Conservation (phyloP, 73 alveolate species). For the Symbiodinium natans region DNA sequence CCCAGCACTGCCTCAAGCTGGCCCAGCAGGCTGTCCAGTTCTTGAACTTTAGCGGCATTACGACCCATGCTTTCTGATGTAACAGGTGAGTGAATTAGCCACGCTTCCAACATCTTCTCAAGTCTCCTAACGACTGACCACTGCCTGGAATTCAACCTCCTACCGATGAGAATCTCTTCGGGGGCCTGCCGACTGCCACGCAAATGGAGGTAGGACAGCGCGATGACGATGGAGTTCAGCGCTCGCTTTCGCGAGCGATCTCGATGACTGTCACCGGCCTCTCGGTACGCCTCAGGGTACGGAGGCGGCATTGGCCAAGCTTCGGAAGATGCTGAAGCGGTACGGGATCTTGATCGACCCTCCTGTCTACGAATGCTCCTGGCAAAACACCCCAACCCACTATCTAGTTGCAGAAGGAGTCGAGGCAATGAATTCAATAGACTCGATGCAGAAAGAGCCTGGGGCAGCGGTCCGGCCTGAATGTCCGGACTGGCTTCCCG, state of each 20-base stretch:
- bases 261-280: not conserved
- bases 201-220: not conserved
- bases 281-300: not conserved
- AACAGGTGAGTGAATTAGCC: not conserved
- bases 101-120: not conserved
- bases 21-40: not conserved
- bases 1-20: not conserved
- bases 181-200: not conserved
- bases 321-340: not conserved
- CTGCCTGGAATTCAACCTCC: not conserved
- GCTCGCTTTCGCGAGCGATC: not conserved
- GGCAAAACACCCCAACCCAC: conserved; percentile 25
- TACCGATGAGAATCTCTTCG: rapidly evolving
- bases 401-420: not conserved
- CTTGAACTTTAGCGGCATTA: not conserved
- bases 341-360: not conserved
- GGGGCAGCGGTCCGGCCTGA: not conserved
- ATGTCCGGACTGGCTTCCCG: too few species aligned
- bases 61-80: conserved; percentile 12
- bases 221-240: not conserved
- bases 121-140: conserved; percentile 2
- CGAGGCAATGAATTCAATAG: not conserved
- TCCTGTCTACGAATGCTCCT: not conserved
- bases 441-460: not conserved
- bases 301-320: conserved; percentile 24